Evolutionary conservation across 176 grass and related monocot genomes (phyloP).

Genomic region (Chloris gayana): DNA sequence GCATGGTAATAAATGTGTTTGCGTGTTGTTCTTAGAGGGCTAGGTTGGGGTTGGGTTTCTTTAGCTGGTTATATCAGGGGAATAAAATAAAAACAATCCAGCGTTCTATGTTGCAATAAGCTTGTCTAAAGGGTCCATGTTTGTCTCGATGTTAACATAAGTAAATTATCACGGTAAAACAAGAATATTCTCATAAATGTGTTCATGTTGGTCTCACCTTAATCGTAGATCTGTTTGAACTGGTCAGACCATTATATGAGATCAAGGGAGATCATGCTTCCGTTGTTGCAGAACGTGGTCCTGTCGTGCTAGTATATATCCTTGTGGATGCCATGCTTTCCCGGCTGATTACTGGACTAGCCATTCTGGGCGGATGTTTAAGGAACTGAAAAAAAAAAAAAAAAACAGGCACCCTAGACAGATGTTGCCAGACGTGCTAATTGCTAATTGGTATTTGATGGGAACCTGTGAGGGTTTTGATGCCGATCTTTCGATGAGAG

Average conservation of each 20-base stretch:
- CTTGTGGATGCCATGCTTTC: neutral
- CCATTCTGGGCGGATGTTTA: neutral
- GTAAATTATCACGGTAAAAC: neutral
- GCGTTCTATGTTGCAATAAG: neutral
- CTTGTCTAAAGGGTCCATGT: neutral
- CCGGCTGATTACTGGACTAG: neutral
- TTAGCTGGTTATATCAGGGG: neutral
- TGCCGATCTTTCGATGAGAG: no score
- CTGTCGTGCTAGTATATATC: neutral
- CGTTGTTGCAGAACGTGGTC: neutral
- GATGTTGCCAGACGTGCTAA: no score
- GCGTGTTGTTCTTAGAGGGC: neutral
- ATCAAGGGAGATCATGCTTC: neutral
- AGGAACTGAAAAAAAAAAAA: no score
- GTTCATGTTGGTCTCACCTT: neutral
- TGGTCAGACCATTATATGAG: neutral
- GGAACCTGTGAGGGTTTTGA: no score
- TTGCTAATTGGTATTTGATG: no score
- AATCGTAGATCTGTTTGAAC: neutral
- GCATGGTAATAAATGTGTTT: neutral
- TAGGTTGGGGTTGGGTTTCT: neutral
- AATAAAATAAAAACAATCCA: neutral
- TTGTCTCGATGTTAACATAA: neutral
- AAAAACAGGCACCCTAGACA: no score
- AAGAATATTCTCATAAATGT: neutral